Base-by-base conservation (phyloP, 2,329 filamentous ascomycete species). In the Exophiala spinifera region DNA sequence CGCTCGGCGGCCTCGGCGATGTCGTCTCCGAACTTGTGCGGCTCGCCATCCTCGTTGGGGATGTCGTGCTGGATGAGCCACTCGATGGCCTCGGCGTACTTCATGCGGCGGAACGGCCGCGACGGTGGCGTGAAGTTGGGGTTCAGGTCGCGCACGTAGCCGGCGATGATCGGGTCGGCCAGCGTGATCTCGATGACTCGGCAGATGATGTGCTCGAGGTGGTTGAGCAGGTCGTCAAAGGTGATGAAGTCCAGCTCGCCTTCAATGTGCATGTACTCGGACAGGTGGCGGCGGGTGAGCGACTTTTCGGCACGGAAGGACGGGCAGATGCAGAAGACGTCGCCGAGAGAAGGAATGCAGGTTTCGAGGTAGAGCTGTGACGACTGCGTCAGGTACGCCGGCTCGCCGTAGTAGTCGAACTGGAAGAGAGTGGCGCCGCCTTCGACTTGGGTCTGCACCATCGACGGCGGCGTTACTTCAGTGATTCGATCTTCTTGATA, bases 231-330 rank as follows among this genome's bases (percentile, higher is more conserved):
- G 72, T 96, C 91, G 63, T 87, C 82, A 69, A 99, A 99, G 64
- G 82, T 83, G 76, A 99, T 95, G 70, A 94, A 97, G 77, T 97
- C 94, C 56, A 99, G 81, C 73, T 99, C 94, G 55, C 87, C 92
- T 76, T 99, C 94, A 63, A 99, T 83, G 76, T 99, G 94, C 1
- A 91, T 95, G 78, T 96, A 99, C 75, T 99, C 94, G 45, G 90
- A 89, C 66, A 99, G 76, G 71, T 99, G 94, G 67, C 94, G 89
- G 59, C 94, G 88, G 46, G 94, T 99, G 54, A 97, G 79, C 5
- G 87, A 92, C 76, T 96, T 96, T 75, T 99, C 94, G 13, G 94
- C 94, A 59, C 94, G 91, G 86, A 99, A 99, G 1, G 92, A 97
- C 73, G 96, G 96, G 74, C 96, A 91, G 66, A 99, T 92, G 70